Evolutionary conservation across 768 basidiomycete genomes (phyloP), one percentile per base, ranked within the genome.

Genomic region (Mycena pura): DNA sequence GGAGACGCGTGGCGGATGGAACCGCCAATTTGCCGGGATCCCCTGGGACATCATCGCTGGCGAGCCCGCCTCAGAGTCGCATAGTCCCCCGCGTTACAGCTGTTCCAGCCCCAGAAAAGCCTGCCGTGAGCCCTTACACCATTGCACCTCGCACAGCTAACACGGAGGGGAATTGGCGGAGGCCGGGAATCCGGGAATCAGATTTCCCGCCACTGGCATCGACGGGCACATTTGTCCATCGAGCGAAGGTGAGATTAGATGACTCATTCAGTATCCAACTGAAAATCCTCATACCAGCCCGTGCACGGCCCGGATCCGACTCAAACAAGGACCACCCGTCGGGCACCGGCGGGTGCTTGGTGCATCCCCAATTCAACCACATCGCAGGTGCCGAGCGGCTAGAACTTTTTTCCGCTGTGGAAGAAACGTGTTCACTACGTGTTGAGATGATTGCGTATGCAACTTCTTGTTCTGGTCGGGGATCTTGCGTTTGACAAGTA

Each of bases 1-100:
- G 54, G 54, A 46, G 34, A 36, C 54, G 44, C 22, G 45, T 56
- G n/a, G 56, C 56, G 28, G 46, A 49, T 48, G 46, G 56, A 25
- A 57, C 46, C 7, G 38, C 56, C 11, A n/a, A 32, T 24, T 28
- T 57, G 27, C 56, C 56, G 3, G 56, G 56, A 29, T 40, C 28
- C 17, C 21, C 46, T 13, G 45, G 44, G n/a, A 56, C 9, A 24
- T 32, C 14, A 13, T 44, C 31, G 19, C 19, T 36, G 14, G 31
- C 22, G 32, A 17, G 14, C 34, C 31, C 25, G 48, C 9, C 11
- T 6, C 48, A 36, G 32, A 24, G 15, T 21, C n/a, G 19, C 7
- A 6, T 43, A 22, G 3, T 22, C 38, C 38, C n/a, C n/a, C n/a
- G n/a, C n/a, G n/a, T n/a, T n/a, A n/a, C n/a, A n/a, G n/a, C n/a